phyloP scores from a whole-genome alignment of 495 filamentous ascomycete species.

The Hyaloscypha bicolor region DNA sequence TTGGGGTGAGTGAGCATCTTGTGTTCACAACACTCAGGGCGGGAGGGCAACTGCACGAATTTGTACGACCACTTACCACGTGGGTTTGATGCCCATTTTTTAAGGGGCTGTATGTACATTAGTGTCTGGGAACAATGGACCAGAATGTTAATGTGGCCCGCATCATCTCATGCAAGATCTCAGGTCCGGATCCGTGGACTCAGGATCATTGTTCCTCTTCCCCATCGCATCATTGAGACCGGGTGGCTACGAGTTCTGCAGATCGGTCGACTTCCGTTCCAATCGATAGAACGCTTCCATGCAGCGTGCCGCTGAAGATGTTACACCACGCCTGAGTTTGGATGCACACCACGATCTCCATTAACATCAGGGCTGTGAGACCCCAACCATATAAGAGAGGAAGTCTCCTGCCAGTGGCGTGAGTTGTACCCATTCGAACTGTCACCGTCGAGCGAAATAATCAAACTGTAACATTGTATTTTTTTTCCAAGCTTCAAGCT shows the following conservation, averaged over 20 bases:
- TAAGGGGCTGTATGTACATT: slow-evolving; percentile 23
- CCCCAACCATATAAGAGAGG: background rate
- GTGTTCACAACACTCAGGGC: slow-evolving; percentile 15
- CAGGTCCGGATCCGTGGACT: background rate
- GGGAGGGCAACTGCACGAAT: slow-evolving; percentile 24
- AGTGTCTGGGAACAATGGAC: slow-evolving; percentile 14
- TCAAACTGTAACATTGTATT: background rate
- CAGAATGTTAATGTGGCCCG: background rate
- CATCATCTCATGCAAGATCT: slow-evolving; percentile 5
- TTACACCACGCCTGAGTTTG: background rate
- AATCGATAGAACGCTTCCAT: slow-evolving; percentile 3
- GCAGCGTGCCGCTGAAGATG: slow-evolving; percentile 2
- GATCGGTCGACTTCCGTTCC: slow-evolving; percentile 12
- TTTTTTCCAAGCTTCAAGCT: background rate
- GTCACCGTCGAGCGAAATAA: background rate
- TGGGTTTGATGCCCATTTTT: slow-evolving; percentile 26
- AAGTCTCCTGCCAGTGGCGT: background rate
- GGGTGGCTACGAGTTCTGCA: slow-evolving; percentile 8
- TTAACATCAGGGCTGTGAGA: background rate
- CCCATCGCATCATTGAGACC: background rate
- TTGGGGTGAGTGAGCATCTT: slow-evolving; percentile 19
- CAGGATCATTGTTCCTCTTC: background rate
- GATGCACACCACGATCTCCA: slow-evolving; percentile 2
- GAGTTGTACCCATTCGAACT: background rate
- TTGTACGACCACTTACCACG: slow-evolving; percentile 30